Base-by-base conservation (phyloP, 2,329 filamentous ascomycete species). In the Talaromyces islandicus region DNA sequence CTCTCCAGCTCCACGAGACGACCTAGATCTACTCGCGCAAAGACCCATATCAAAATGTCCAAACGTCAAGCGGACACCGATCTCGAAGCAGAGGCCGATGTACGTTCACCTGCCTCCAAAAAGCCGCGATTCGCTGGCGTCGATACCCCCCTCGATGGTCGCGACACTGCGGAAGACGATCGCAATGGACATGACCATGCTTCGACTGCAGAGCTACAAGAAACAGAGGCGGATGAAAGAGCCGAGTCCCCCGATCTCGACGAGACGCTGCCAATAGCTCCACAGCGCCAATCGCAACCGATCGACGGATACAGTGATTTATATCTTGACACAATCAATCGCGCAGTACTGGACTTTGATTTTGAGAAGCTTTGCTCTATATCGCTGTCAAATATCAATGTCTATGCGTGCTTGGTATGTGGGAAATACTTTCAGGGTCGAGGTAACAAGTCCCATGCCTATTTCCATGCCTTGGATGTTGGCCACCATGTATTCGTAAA, bases 311-410 rank as follows among this genome's bases (percentile, higher is more conserved):
- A 97, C 79, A 88, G 89, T 69, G 93, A 99, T 74, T 86, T 99
- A 29, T 99, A 99, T 74, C 89, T 99, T 67, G 94, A 99, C 79
- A 97, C 94, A 12, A 95, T 99, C 77, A 87, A 96, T 75, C 90
- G 94, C 69, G 86, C 88, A 70, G 88, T 96, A 53, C 87, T 97
- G 60, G 94, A 99, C 76, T 97, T 97, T 73, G 94, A 99, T 76
- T 99, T 99, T 73, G 94, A 99, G 74, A 99, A 99, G 81, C 85
- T 97, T 12, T 99, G 94, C 78, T 97, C 93, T 25, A 84, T 99
- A 66, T 96, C 91, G 35, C 83, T 99, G 7, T 96, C 92, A 54
- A 97, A 97, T 73, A 97, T 97, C 78, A 99, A 99, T 72, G 92
- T 99, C 51, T 99, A 99, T 74, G 94, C 94, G 10, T 99, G 94